Percentiles rank a stretch among this genome's conserved stretches.
These are phyloP conservation scores for Escovopsis weberi DNA, from an alignment of 2,329 filamentous ascomycete species.

Conservation along the genomic window DNA sequence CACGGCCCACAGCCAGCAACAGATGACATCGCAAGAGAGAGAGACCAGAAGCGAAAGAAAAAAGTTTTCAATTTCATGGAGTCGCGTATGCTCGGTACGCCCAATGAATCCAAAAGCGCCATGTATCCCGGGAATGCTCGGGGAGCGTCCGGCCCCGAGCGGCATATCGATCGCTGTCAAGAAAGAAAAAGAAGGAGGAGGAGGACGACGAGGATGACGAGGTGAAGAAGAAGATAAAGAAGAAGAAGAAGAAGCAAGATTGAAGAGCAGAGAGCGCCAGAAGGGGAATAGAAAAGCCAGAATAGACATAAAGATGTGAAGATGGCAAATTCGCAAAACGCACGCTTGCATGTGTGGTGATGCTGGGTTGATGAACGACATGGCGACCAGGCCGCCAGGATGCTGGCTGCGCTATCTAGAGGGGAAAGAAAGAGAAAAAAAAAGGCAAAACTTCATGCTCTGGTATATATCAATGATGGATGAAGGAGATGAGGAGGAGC, in stretches of 20 bases:
- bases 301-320: neutral
- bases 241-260: neutral
- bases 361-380: no score
- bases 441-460: neutral
- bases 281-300: neutral
- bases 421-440: neutral
- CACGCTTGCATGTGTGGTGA: no score
- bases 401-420: neutral
- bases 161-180: neutral
- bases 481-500: neutral
- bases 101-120: conserved; percentile 4
- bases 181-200: neutral
- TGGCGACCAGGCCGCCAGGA: no score
- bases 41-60: no score
- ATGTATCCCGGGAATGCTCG: conserved; percentile 2
- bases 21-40: no score
- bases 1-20: no score
- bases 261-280: neutral
- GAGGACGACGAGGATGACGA: neutral
- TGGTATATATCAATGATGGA: neutral
- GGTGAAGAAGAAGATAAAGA: neutral
- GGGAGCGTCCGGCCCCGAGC: no score
- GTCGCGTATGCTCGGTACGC: no score
- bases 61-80: no score
- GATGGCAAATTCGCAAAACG: no score